Evolutionary conservation across 2,329 filamentous ascomycete genomes (phyloP), one percentile per base, ranked within the genome.

Genomic region (Fusarium phyllophilum): DNA sequence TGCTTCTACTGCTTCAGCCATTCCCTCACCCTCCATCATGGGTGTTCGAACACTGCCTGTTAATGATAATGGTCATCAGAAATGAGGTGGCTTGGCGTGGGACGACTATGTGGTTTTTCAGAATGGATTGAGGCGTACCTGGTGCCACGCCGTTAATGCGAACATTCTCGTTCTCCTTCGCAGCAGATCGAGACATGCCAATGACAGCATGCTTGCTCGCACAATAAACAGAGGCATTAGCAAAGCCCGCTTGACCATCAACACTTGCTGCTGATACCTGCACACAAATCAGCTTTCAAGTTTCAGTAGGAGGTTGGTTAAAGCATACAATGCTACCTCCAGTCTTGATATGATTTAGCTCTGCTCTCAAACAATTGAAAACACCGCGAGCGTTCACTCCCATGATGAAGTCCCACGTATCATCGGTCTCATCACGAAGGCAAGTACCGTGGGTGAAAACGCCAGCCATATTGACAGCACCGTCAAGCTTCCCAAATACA

Each of bases 281-380:
- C 15, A 34, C 8, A 18, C 8, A 8, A 9, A 15, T 11, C 3
- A 46, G 26, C 13, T 8, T 22, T 4, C 45, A 8, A 5, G 9
- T 14, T 22, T 20, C 20, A 5, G 7, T 4, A 22, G 11, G 17
- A 22, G 0, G 13, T n/a, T 5, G 13, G 17, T 17, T 24, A 3
- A 22, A 3, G 12, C 6, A 5, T 4, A 8, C 15, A 18, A 51
- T 51, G n/a, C 48, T 34, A 14, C 31, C 48, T 10, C 48, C 22
- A 24, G 31, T 14, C n/a, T n/a, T 51, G 3, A 51, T n/a, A 14
- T 24, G 17, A 1, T 10, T 34, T 5, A 51, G 3, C 6, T 34
- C 22, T 51, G 31, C 48, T 34, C 48, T 51, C 12, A 51, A 34
- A 20, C 31, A 20, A 51, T 51, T 51, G 17, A 34, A 34, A 2